A percentile compares a stretch with the other conserved stretches of the same genome.
These are phyloP conservation scores for Byssochlamys sp. DNA, from an alignment of 2,329 filamentous ascomycete genomes.

Conservation along the genomic window DNA sequence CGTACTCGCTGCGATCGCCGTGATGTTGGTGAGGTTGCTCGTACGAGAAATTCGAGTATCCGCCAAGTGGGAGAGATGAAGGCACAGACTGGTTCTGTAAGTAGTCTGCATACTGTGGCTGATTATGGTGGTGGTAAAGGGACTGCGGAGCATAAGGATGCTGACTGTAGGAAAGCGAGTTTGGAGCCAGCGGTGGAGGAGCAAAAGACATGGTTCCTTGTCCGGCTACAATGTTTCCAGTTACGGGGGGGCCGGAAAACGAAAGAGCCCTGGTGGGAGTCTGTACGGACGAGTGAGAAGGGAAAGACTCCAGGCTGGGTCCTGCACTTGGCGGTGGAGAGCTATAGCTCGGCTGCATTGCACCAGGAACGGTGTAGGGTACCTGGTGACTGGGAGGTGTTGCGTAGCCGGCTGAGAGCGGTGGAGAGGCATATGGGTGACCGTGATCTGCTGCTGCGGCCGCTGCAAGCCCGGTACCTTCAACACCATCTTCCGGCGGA, in stretches of 20 bases:
- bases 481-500: slow-evolving; percentile 48
- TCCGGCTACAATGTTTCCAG: slow-evolving; percentile 8
- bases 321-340: slow-evolving; percentile 28
- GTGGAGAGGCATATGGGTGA: slow-evolving; percentile 22
- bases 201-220: slow-evolving; percentile 22
- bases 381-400: slow-evolving; percentile 13
- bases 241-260: slow-evolving; percentile 16
- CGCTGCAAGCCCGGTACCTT: slow-evolving; percentile 36
- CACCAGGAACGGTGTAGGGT: slow-evolving; percentile 14
- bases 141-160: slow-evolving; percentile 10
- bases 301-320: slow-evolving; percentile 10
- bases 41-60: slow-evolving; percentile 37
- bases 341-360: slow-evolving; percentile 11
- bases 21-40: slow-evolving; percentile 20
- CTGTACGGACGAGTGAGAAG: slow-evolving; percentile 16
- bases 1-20: slow-evolving; percentile 26
- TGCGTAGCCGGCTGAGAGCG: slow-evolving; percentile 14
- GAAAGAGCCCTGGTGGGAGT: slow-evolving; percentile 18
- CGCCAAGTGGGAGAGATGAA: slow-evolving; percentile 18
- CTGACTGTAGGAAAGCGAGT: slow-evolving; percentile 26
- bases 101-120: slow-evolving; percentile 11
- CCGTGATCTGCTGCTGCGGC: slow-evolving; percentile 32
- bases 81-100: slow-evolving; percentile 9
- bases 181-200: slow-evolving; percentile 24
- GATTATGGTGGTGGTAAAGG: slow-evolving; percentile 10